Evolutionary conservation across 257 asterid species (phyloP).

Genomic region (Nicotiana obtusifolia): DNA sequence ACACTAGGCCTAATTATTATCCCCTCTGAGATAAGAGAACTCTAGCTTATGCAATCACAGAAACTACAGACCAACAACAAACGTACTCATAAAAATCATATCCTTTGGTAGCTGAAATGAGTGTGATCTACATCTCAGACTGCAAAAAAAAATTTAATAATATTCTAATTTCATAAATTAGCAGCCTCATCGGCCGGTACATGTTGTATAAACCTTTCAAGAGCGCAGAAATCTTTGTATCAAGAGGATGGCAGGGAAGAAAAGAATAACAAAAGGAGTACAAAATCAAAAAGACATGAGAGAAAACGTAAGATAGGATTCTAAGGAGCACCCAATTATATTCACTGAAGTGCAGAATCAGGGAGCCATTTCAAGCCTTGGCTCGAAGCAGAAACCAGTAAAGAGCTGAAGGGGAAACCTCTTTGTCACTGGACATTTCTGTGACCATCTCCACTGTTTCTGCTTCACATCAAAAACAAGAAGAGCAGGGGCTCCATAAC

Average conservation of each 20-base stretch:
- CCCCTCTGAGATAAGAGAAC: not conserved
- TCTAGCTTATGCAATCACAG: not conserved
- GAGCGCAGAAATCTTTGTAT: slow-evolving; percentile 14
- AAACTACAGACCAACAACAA: not conserved
- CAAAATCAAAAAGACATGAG: slow-evolving; percentile 35
- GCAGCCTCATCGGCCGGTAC: slow-evolving; percentile 26
- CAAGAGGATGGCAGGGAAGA: slow-evolving; percentile 6
- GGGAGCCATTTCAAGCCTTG: slow-evolving; percentile 73
- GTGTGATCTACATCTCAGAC: not conserved
- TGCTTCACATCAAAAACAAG: slow-evolving; percentile 57
- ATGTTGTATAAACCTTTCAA: slow-evolving; percentile 29
- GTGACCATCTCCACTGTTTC: slow-evolving; percentile 90
- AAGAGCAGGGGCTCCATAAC: slow-evolving; percentile 82
- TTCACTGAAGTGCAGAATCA: slow-evolving; percentile 12
- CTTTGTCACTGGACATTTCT: slow-evolving; percentile 78
- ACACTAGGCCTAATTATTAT: not conserved
- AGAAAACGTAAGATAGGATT: not conserved
- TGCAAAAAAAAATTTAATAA: slow-evolving; percentile 22
- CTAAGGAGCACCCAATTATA: not conserved
- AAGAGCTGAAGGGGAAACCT: slow-evolving; percentile 94
- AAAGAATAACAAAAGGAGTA: slow-evolving; percentile 3
- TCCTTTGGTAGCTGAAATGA: not conserved
- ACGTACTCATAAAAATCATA: too few species aligned
- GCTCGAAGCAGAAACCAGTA: slow-evolving; percentile 90
- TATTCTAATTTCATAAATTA: slow-evolving; percentile 16